Evolutionary conservation across 257 asterid species (phyloP).

Genomic region (Solanum bulbocastanum): DNA sequence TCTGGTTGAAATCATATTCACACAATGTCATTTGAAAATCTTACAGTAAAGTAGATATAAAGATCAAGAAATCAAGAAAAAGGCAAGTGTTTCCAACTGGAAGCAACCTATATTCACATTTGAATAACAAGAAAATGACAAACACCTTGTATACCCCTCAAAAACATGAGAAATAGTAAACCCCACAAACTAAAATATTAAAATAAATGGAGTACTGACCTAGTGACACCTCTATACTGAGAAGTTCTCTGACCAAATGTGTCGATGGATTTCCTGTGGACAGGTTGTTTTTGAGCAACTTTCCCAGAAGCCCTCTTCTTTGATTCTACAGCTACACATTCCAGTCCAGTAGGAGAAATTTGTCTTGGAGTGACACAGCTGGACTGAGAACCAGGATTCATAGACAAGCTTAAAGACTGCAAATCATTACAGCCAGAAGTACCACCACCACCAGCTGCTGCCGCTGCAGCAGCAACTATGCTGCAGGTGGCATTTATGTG

Average conservation of each 20-base stretch:
- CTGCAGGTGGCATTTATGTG: slow-evolving; percentile 6
- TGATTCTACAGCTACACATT: slow-evolving; percentile 32
- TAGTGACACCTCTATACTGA: slow-evolving; percentile 94
- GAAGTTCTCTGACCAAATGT: slow-evolving; percentile 97
- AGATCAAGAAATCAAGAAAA: not conserved
- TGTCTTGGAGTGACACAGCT: slow-evolving; percentile 63
- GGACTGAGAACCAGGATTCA: slow-evolving; percentile 84
- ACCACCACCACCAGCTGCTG: slow-evolving; percentile 1
- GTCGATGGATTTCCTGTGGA: slow-evolving; percentile 86
- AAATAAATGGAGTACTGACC: slow-evolving; percentile 24
- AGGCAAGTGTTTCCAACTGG: not conserved
- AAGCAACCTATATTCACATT: not conserved
- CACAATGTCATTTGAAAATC: not conserved
- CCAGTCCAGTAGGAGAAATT: slow-evolving; percentile 37
- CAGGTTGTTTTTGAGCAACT: slow-evolving; percentile 43
- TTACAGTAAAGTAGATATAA: not conserved
- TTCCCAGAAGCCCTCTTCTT: slow-evolving; percentile 54
- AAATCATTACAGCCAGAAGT: slow-evolving; percentile 19
- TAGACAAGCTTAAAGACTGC: slow-evolving; percentile 59
- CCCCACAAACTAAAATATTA: not conserved
- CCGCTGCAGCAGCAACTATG: not conserved
- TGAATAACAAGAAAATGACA: not conserved
- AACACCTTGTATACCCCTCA: not conserved
- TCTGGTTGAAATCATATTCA: not conserved
- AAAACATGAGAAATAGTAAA: not conserved